A percentile compares a stretch with the other conserved stretches of the same genome.
These are phyloP conservation scores for Colletotrichum sp. DNA, from an alignment of 2,329 filamentous ascomycete genomes.

Conservation along the genomic window DNA sequence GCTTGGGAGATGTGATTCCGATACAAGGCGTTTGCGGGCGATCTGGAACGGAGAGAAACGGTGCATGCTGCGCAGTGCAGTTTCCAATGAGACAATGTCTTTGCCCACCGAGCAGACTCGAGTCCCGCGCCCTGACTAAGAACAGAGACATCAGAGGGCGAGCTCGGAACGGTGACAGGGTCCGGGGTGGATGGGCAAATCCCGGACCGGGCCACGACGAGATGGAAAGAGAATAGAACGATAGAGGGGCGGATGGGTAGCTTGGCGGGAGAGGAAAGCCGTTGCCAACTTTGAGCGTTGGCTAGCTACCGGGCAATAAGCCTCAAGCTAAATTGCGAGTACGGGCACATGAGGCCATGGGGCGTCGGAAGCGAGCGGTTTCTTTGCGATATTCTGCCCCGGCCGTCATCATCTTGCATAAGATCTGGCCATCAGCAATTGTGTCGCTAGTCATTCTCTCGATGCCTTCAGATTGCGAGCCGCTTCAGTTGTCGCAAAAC, in stretches of 20 bases:
- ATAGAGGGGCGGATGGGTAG: slow-evolving; percentile 9
- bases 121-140: not conserved
- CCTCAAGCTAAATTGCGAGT: not conserved
- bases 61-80: not conserved
- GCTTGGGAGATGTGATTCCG: not conserved
- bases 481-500: not conserved
- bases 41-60: not conserved
- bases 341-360: not conserved
- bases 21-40: not conserved
- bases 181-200: not conserved
- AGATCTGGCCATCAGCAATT: not conserved
- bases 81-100: not conserved
- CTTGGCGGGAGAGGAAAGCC: slow-evolving; percentile 7
- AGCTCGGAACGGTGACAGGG: not conserved
- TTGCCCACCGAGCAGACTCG: not conserved
- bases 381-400: not conserved
- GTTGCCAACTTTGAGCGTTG: not conserved
- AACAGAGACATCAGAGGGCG: not conserved
- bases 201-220: slow-evolving; percentile 11
- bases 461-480: not conserved
- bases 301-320: not conserved
- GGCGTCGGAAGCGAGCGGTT: slow-evolving; percentile 11
- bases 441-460: not conserved
- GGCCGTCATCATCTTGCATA: not conserved
- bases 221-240: slow-evolving; percentile 14